phyloP scores from a whole-genome alignment of 1,284 basidiomycete genomes.

The Coriolopsis trogii region DNA sequence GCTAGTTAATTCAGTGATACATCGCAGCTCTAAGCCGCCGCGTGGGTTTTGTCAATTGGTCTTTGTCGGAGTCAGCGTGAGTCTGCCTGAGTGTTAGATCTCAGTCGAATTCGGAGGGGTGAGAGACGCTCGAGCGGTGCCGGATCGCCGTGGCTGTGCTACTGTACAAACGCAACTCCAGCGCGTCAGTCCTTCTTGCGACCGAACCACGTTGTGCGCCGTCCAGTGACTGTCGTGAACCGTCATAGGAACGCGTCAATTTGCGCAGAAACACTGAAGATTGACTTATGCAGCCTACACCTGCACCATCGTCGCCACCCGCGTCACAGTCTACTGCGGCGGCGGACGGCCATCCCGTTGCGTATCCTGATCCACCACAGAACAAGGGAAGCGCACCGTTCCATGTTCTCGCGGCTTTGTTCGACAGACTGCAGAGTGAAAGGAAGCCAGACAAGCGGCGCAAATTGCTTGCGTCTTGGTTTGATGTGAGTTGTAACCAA shows the following conservation, averaged over 20 bases:
- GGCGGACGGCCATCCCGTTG: constrained; percentile 31
- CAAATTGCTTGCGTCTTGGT: constrained; percentile 69
- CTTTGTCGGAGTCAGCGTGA: too few relatives aligned
- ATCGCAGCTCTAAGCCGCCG: too few relatives aligned
- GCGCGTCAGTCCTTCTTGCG: constrained; percentile 5
- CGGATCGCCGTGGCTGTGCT: constrained; percentile 5
- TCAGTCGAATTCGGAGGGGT: too few relatives aligned
- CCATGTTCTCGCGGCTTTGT: constrained; percentile 62
- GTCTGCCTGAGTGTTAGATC: too few relatives aligned
- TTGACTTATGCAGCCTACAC: constrained; percentile 57
- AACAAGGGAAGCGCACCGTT: constrained; percentile 72
- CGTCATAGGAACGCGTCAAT: too few relatives aligned
- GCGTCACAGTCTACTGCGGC: constrained; percentile 10
- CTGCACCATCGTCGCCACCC: constrained; percentile 47
- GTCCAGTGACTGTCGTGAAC: too few relatives aligned
- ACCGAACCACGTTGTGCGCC: constrained; percentile 5
- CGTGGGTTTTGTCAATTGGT: too few relatives aligned
- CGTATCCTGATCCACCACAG: constrained; percentile 57
- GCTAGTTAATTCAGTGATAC: too few relatives aligned
- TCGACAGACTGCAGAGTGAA: constrained; percentile 69
- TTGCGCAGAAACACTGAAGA: too few relatives aligned
- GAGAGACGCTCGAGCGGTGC: background rate
- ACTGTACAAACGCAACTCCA: background rate
- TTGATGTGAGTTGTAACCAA: constrained; percentile 57
- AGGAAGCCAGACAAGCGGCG: constrained; percentile 70